Evolutionary conservation across 176 grass and related monocot genomes (phyloP).

Genomic region (Oryza brachyantha): DNA sequence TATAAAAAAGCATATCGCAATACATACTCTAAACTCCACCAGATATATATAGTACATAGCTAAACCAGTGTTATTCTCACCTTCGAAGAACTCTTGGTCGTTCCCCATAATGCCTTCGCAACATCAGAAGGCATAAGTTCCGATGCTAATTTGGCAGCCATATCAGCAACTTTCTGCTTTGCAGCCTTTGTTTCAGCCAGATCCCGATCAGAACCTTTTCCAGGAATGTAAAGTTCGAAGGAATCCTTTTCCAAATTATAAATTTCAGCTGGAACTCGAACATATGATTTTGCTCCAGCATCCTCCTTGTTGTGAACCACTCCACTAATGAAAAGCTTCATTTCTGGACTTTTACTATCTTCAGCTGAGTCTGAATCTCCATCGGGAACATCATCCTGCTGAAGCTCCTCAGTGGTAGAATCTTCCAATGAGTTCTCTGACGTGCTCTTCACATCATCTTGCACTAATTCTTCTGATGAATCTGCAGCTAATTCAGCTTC

Average conservation of each 20-base stretch:
- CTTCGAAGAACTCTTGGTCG: constrained; percentile 70
- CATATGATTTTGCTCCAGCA: constrained; percentile 49
- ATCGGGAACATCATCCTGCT: constrained; percentile 53
- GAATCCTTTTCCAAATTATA: constrained; percentile 73
- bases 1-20: neutral
- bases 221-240: constrained; percentile 72
- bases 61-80: constrained; percentile 33
- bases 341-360: constrained; percentile 54
- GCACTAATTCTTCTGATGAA: constrained; percentile 43
- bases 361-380: constrained; percentile 49
- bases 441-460: constrained; percentile 61
- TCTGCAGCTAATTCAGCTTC: constrained; percentile 59
- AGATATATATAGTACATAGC: constrained; percentile 22
- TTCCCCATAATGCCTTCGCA: constrained; percentile 68
- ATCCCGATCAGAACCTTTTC: constrained; percentile 52
- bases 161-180: constrained; percentile 64
- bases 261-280: constrained; percentile 81
- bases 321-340: constrained; percentile 82
- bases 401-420: constrained; percentile 35
- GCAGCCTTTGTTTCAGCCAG: constrained; percentile 53
- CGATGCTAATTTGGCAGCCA: constrained; percentile 67
- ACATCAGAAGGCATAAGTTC: constrained; percentile 93
- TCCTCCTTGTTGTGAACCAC: constrained; percentile 92
- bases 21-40: neutral
- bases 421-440: constrained; percentile 49